Evolutionary conservation across 768 basidiomycete species (phyloP), one percentile per base, ranked within the genome.

Genomic region (Hygrophorus russula): DNA sequence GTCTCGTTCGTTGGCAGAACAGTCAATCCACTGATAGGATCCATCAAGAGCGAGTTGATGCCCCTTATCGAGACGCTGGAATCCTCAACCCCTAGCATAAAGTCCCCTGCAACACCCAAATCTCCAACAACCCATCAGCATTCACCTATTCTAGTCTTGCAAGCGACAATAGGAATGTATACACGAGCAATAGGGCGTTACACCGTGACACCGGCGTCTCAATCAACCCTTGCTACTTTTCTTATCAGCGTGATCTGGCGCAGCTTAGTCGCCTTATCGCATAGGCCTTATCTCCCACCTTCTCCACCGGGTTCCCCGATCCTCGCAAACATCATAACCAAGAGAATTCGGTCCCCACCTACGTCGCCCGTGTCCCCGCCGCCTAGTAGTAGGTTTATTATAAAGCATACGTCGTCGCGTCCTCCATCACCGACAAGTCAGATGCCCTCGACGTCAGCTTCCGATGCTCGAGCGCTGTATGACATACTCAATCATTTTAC

Each of bases 201-300:
- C 56, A 75, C 76, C 6, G 58, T 67, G 4, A 69, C 73, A 10
- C 59, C 67, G 10, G 55, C 69, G 7, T 70, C 80, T 0, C 81
- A 90, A 50, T 62, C 74, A 12, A 61, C 69, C 1, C 67, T 88
- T 12, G 82, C 83, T 0, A 74, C 79, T 2, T 71, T 87, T 50
- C 68, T 85, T 49, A 86, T 88, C 51, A 78, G 76, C 13, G 58
- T 84, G 1, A 61, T 84, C 2, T 90, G 87, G 86, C 78, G 74
- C 15, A 77, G 73, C 6, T 66, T 88, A 41, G 76, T 87, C 19
- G 80, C 82, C 15, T 55, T 89, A 24, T 69, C 82, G 9, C 71
- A 83, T 56, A 74, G 87, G n/a, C 63, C 66, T 10, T 60, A 66
- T 36, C 50, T 57, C 3, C 59, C 62, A 7, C 55, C 60, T 5